Evolutionary conservation across 2,329 filamentous ascomycete species (phyloP).

Genomic region (Ambrosiella xylebori): DNA sequence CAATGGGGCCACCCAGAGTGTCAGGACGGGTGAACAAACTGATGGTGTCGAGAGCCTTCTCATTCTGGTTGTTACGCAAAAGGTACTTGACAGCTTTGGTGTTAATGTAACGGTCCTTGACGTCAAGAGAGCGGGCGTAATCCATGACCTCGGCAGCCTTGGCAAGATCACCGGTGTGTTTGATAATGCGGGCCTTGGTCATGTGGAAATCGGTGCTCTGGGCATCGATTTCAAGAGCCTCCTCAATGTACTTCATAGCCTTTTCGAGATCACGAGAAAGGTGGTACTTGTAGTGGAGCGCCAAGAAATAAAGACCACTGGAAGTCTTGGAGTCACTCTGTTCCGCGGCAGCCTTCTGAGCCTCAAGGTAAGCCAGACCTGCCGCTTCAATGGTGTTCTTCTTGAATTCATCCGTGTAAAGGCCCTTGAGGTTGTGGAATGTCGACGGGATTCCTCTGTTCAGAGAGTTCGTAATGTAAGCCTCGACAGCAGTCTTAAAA

Average conservation of each 20-base stretch:
- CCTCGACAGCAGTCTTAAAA: slow-evolving; percentile 61
- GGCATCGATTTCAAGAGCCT: slow-evolving; percentile 61
- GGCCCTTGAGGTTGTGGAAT: slow-evolving; percentile 88
- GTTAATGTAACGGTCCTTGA: slow-evolving; percentile 92
- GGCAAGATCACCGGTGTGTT: slow-evolving; percentile 64
- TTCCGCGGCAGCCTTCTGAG: slow-evolving; percentile 33
- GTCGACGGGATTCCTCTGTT: slow-evolving; percentile 88
- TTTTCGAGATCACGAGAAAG: slow-evolving; percentile 69
- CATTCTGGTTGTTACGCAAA: slow-evolving; percentile 78
- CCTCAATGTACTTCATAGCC: slow-evolving; percentile 67
- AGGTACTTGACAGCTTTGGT: slow-evolving; percentile 96
- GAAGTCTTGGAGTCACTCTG: slow-evolving; percentile 31
- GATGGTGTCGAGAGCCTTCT: slow-evolving; percentile 72
- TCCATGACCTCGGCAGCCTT: slow-evolving; percentile 83
- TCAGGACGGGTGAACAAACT: slow-evolving; percentile 89
- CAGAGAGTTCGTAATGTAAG: slow-evolving; percentile 70
- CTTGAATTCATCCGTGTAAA: slow-evolving; percentile 67
- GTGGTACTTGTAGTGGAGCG: slow-evolving; percentile 92
- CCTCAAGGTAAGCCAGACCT: slow-evolving; percentile 58
- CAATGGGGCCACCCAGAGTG: slow-evolving; percentile 68
- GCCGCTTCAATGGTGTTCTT: slow-evolving; percentile 57
- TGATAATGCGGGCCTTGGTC: slow-evolving; percentile 88
- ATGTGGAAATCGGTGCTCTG: slow-evolving; percentile 82
- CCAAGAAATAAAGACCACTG: slow-evolving; percentile 69
- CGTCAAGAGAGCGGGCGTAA: slow-evolving; percentile 65